Conservation (phyloP, 2,329 filamentous ascomycete genomes). For the Lachnellula willkommii region DNA sequence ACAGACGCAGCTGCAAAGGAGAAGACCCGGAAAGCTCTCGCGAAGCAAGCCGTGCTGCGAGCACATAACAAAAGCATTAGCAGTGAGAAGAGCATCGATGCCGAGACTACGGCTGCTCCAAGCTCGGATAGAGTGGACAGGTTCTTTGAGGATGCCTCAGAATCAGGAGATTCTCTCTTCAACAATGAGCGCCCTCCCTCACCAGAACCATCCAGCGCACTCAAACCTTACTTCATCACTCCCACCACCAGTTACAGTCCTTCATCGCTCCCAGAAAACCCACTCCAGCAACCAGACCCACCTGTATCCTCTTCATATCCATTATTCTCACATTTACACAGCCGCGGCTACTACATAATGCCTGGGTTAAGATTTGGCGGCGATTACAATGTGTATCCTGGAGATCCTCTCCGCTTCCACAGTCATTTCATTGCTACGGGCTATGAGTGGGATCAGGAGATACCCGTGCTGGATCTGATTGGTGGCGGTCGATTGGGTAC, state of each 20-base stretch:
- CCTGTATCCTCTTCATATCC: slow-evolving; percentile 55
- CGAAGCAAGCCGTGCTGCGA: slow-evolving; percentile 24
- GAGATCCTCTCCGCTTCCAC: slow-evolving; percentile 90
- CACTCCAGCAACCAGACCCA: slow-evolving; percentile 30
- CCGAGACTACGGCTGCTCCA: neutral
- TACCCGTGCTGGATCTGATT: slow-evolving; percentile 79
- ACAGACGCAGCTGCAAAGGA: slow-evolving; percentile 25
- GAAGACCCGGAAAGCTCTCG: slow-evolving; percentile 23
- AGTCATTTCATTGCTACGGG: slow-evolving; percentile 88
- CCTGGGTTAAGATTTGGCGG: slow-evolving; percentile 93
- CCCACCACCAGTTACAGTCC: slow-evolving; percentile 41
- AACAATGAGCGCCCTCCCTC: slow-evolving; percentile 33
- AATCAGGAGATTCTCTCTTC: slow-evolving; percentile 11
- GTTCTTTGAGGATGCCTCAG: neutral
- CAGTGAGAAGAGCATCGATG: neutral
- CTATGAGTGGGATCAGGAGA: slow-evolving; percentile 80
- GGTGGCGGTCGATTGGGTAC: slow-evolving; percentile 84
- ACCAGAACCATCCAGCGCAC: slow-evolving; percentile 21
- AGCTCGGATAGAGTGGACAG: neutral
- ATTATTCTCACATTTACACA: slow-evolving; percentile 75
- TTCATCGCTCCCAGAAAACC: slow-evolving; percentile 26
- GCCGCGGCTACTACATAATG: slow-evolving; percentile 76
- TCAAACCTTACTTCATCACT: slow-evolving; percentile 34
- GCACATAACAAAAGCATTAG: slow-evolving; percentile 9
- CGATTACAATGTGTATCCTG: slow-evolving; percentile 90